Base-by-base conservation (phyloP, 345 rosid genomes). In the Orychophragmus violaceus region DNA sequence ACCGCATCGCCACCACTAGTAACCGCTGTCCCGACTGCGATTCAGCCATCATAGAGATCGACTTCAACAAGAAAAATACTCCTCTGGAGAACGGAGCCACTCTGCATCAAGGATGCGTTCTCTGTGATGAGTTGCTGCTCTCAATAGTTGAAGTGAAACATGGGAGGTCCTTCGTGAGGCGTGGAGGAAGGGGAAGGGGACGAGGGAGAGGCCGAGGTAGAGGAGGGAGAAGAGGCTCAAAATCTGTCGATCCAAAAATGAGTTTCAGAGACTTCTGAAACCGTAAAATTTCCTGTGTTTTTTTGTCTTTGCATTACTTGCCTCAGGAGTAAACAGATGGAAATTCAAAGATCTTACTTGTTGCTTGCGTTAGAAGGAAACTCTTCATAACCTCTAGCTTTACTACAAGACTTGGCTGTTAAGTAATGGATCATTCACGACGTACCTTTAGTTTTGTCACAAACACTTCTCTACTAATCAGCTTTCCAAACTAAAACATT, bases 71-170 rank as follows among this genome's bases (percentile, higher is more conserved):
- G 91, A 93, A 88, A 59, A 71, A 87, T 0, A 85, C 98, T 3
- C 98, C 98, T 12, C 79, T 93, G 72, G 87, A 74, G 25, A 88
- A 81, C 64, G 96, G 96, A 48, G 88, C 90, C 29, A 93, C 98
- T 5, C 80, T 93, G 76, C 86, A 88, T 51, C 37, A 32, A 7
- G 98, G 97, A 48, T 93, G 98, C 66, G 83, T 93, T 66, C 90
- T 93, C 8, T 93, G 98, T 37, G 98, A 93, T 29, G 91, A 86
- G 68, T 68, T 93, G 72, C 94, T 93, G 62, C 97, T 90, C 74
- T 93, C 98, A 1, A 85, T 93, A 16, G 83, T 93, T 63, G 87
- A 84, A 77, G 90, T 90, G 78, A 93, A 93, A 77, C 96, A 93
- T 30, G 96, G 97, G 10, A 90, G 76, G 30, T 86, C 95, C 19